Evolutionary conservation across 306 rosid genomes (phyloP).

Genomic region (peach (Prunus persica)): Prunus_persica_NCBIv2 NC_034010.1:20843501-20844000

Average conservation of each 20-base stretch:
- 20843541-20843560: neutral
- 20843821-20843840: neutral
- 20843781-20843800: neutral
- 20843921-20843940: neutral
- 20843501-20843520: constrained; percentile 9
- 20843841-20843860: neutral
- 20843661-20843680: constrained; percentile 80
- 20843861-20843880: neutral
- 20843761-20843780: neutral
- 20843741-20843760: constrained; percentile 63
- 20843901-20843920: neutral
- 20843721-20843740: constrained; percentile 87
- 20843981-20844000: constrained; percentile 9
- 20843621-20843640: constrained; percentile 11
- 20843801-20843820: neutral
- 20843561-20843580: neutral
- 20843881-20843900: neutral
- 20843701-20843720: constrained; percentile 71
- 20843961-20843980: constrained; percentile 1
- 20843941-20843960: neutral
- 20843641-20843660: constrained; percentile 66
- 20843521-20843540: neutral
- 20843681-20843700: constrained; percentile 71
- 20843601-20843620: constrained; percentile 22
- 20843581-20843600: neutral